Base-by-base conservation (phyloP, 2,329 filamentous ascomycete genomes). In the Fonsecaea pugnacius region DNA sequence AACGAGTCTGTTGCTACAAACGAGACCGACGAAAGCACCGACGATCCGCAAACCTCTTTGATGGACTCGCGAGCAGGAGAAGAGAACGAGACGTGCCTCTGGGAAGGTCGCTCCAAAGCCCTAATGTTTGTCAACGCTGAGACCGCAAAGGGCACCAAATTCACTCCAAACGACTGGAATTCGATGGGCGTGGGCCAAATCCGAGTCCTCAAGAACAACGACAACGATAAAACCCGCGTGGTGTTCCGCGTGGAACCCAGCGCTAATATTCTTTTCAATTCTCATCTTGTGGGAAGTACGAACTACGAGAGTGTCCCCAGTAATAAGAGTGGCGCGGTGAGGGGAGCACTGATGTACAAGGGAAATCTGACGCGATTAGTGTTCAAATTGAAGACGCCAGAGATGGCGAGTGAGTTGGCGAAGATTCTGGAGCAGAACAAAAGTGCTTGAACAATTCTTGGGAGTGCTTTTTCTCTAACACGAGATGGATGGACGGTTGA, bases 161-260 rank as follows among this genome's bases (percentile, higher is more conserved):
- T 74, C 56, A 61, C 52, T 12, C 36, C 60, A 16, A 83, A 82
- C 71, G 78, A 77, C 1, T 96, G 90, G 90, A 79, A 83, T 33
- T 87, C 84, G 0, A 85, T 89, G 74, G 91, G 91, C 51, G 80
- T 91, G 7, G 92, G 92, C 0, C 84, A 86, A 10, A 78, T 93
- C 58, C 88, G 90, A 43, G 74, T 96, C 14, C 80, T 96, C 66
- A 89, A 89, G 76, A 84, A 94, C 78, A 90, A 91, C 74, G 82
- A 83, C 16, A 91, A 87, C 0, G 86, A 85, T 21, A 82, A 84
- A 32, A 84, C 88, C 3, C 86, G 91, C 46, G 79, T 95, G 52
- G 78, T 96, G 21, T 78, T 93, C 67, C 87, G 91, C 56, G 86
- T 86, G n/a, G 89, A 92, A 68, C 90, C 91, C 0, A 84, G 87